Percentiles rank a stretch among this genome's conserved stretches.
These are phyloP conservation scores for Tricholoma flavovirens DNA, from an alignment of 768 basidiomycete genomes.

Conservation along the genomic window DNA sequence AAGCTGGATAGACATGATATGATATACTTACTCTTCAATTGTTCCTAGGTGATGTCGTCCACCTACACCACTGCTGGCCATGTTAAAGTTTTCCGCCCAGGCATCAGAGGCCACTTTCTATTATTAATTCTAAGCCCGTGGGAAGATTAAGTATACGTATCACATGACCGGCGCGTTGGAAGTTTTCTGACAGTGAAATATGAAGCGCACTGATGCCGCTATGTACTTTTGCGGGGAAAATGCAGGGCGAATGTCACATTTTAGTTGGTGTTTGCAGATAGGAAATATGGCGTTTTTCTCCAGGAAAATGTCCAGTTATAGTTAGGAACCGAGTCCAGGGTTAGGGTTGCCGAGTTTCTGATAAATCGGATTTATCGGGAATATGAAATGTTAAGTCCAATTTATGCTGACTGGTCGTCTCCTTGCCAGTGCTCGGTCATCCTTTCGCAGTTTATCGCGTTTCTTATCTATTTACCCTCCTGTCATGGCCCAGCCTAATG, in stretches of 20 bases:
- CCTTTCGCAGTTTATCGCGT: not conserved
- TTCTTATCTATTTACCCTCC: conserved; percentile 14
- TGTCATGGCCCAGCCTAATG: conserved; percentile 8
- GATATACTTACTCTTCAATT: conserved; percentile 23
- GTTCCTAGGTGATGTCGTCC: conserved; percentile 16
- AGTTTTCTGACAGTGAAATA: no score
- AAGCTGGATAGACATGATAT: not conserved
- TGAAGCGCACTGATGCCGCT: no score
- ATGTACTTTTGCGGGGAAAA: no score
- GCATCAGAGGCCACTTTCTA: no score
- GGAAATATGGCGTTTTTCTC: no score
- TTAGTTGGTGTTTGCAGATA: no score
- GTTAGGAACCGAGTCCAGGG: no score
- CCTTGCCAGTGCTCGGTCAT: not conserved
- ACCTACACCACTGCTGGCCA: conserved; percentile 7
- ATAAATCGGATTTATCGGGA: not conserved
- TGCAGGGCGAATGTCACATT: no score
- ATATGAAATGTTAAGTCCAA: no score
- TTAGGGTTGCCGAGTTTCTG: no score
- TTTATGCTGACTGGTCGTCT: not conserved
- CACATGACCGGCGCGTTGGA: no score
- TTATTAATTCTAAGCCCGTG: not conserved
- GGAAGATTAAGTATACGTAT: not conserved
- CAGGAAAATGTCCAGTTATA: no score
- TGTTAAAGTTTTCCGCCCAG: not conserved